phyloP scores from a whole-genome alignment of 768 basidiomycete species.

The Tephrocybe sp. region DNA sequence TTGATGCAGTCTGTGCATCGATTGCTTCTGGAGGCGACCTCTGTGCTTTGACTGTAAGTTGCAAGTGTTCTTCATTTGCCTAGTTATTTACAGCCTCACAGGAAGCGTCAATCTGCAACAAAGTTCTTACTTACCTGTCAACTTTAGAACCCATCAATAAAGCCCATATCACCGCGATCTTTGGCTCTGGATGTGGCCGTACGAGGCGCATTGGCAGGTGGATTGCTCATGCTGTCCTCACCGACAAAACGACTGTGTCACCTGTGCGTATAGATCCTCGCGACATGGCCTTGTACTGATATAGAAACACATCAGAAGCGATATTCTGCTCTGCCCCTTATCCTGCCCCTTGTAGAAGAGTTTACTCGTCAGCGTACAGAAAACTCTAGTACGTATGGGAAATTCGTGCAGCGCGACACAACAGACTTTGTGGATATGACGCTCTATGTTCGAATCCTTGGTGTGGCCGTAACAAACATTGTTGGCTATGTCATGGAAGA shows the following conservation, averaged over 20 bases:
- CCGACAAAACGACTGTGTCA: slow-evolving; percentile 21
- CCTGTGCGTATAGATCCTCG: slow-evolving; percentile 20
- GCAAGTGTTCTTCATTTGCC: background rate
- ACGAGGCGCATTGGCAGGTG: slow-evolving; percentile 55
- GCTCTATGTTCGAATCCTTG: slow-evolving; percentile 55
- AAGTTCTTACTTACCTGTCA: slow-evolving; percentile 38
- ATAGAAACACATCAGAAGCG: slow-evolving; percentile 28
- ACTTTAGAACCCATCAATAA: slow-evolving; percentile 48
- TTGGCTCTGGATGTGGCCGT: slow-evolving; percentile 48
- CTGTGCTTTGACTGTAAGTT: slow-evolving; percentile 26
- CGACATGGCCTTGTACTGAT: background rate
- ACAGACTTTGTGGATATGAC: slow-evolving; percentile 63
- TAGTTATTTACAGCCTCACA: slow-evolving; percentile 21
- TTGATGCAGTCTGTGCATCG: slow-evolving; percentile 45
- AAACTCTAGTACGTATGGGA: slow-evolving; percentile 24
- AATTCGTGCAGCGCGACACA: slow-evolving; percentile 53
- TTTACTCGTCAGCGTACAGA: slow-evolving; percentile 39
- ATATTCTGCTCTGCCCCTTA: slow-evolving; percentile 46
- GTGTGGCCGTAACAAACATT: slow-evolving; percentile 56
- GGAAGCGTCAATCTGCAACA: slow-evolving; percentile 47
- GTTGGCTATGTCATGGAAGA: slow-evolving; percentile 55
- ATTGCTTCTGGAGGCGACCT: slow-evolving; percentile 31
- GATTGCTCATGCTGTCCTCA: slow-evolving; percentile 51
- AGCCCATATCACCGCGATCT: slow-evolving; percentile 44
- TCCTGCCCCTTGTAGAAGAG: slow-evolving; percentile 47